Conservation (phyloP, 257 asterid genomes). For the Solanum gandarillasii region DNA sequence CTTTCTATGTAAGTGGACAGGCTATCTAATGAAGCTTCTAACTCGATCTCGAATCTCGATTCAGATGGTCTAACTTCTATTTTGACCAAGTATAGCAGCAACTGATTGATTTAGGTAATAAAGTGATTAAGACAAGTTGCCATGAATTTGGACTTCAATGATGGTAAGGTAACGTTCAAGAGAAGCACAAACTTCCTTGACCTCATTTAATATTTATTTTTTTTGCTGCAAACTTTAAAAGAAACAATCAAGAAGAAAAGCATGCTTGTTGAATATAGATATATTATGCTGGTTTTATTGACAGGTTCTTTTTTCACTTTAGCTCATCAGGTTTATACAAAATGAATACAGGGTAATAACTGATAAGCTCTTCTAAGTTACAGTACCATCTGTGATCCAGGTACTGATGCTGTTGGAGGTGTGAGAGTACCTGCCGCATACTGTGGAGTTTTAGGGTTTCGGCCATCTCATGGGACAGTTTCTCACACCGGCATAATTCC, state of each 20-base stretch:
- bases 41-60: not conserved
- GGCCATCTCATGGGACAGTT: conserved; percentile 77
- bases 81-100: not conserved
- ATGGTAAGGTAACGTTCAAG: not conserved
- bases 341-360: not conserved
- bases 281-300: not conserved
- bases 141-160: not conserved
- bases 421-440: conserved; percentile 90
- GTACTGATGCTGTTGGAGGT: conserved; percentile 91
- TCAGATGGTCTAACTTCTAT: not conserved
- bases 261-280: not conserved
- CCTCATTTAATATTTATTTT: not conserved
- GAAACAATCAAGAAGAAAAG: not conserved
- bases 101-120: not conserved
- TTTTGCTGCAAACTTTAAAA: not conserved
- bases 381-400: conserved; percentile 22
- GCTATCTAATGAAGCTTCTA: not conserved
- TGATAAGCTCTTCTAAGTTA: not conserved
- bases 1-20: not conserved
- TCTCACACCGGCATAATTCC: conserved; percentile 68
- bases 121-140: not conserved
- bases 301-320: not conserved
- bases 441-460: conserved; percentile 87
- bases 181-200: not conserved
- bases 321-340: not conserved